phyloP scores from a whole-genome alignment of 75 land plant genomes.

The Azolla pinnata region DNA sequence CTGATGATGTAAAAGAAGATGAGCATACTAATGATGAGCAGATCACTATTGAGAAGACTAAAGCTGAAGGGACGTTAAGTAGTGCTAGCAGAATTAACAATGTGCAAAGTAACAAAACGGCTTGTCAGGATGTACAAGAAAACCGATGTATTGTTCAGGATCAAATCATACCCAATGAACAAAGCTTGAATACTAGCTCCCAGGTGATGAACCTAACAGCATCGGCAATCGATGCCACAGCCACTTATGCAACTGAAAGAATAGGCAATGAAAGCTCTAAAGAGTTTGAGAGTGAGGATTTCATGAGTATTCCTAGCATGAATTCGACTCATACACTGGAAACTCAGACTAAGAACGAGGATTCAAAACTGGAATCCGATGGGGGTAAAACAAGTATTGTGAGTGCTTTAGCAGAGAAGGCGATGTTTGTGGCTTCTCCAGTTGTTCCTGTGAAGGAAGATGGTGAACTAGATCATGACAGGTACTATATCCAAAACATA shows the following conservation, averaged over 20 bases:
- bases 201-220: constrained; percentile 69
- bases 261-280: constrained; percentile 19
- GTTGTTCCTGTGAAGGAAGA: constrained; percentile 79
- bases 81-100: neutral
- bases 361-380: constrained; percentile 3
- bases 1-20: neutral
- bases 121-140: neutral
- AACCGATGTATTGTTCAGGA: neutral
- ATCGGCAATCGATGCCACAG: constrained; percentile 83
- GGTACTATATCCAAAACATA: constrained; percentile 23
- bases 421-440: constrained; percentile 90
- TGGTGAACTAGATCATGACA: constrained; percentile 92
- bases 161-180: neutral
- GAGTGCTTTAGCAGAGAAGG: constrained; percentile 86
- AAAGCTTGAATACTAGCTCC: neutral
- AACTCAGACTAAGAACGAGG: neutral
- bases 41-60: neutral
- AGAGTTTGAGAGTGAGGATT: neutral
- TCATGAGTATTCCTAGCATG: neutral
- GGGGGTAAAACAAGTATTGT: constrained; percentile 38
- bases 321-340: neutral
- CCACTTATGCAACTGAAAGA: constrained; percentile 46
- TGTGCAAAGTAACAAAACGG: neutral
- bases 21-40: neutral
- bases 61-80: neutral